Evolutionary conservation across 352 stramenopile genomes (phyloP), one percentile per base, ranked within the genome.

Genomic region (Pythium coloratum): DNA sequence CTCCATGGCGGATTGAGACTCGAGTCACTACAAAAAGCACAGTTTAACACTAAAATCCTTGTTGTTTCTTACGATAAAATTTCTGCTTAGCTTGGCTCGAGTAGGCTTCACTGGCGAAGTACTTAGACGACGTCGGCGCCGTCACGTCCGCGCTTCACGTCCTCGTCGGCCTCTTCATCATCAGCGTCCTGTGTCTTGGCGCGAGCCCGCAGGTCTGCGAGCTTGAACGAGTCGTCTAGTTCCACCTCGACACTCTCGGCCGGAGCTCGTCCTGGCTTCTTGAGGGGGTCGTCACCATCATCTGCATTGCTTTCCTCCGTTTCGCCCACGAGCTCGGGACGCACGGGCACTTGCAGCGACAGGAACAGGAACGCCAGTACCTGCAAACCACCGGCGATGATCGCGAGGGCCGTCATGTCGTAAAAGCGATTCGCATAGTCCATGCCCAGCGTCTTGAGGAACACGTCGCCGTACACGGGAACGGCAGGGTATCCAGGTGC

Each of bases 361-460:
- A 92, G 70, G 64, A 89, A 88, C 32, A 90, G 57, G 57, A 82
- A 92, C 16, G 84, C 76, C 16, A 92, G 71, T 20, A 89, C 64
- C 61, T 92, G 80, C 44, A 92, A 56, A 13, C 71, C 71, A 14
- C 72, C 47, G 12, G 84, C 77, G 53, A 90, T 85, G 33, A 84
- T 65, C 16, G 71, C 73, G 34, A 92, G 77, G 32, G 84, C 82
- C 24, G 67, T 54, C 30, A 90, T 66, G 33, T 92, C 81, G 64
- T 92, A 92, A 64, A 86, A 90, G 18, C 80, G 78, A 63, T 92
- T 88, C 24, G 77, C 76, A 47, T 89, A 90, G 70, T 94, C 82
- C 83, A 92, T 92, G 49, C 83, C 84, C 33, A 94, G 75, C 28
- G 86, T 93, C 69, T 90, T 88, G 61, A 94, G 77, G 59, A 92